Evolutionary conservation across 441 rosid genomes (phyloP).

Genomic region (Rhodomyrtus psidioides): DNA sequence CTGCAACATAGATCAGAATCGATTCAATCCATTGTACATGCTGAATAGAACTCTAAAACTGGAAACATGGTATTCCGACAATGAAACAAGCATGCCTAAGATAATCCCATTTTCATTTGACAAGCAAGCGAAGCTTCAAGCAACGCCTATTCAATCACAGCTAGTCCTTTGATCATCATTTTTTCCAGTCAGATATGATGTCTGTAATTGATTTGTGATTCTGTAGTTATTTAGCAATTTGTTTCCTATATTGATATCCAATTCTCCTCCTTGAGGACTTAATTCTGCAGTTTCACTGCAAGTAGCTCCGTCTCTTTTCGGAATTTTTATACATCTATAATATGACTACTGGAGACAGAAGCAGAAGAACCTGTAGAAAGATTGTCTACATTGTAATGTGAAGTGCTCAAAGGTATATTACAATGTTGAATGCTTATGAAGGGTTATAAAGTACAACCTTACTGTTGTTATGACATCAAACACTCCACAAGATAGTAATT

Average conservation of each 20-base stretch:
- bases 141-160: background rate
- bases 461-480: background rate
- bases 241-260: background rate
- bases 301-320: background rate
- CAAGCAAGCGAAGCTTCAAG: background rate
- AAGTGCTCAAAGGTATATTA: background rate
- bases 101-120: background rate
- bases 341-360: background rate
- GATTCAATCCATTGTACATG: background rate
- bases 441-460: background rate
- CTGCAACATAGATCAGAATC: background rate
- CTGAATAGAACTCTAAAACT: background rate
- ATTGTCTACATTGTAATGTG: background rate
- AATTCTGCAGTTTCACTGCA: background rate
- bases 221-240: background rate
- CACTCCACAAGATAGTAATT: background rate
- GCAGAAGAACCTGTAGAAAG: background rate
- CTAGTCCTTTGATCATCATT: background rate
- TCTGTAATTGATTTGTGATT: background rate
- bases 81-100: background rate
- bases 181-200: background rate
- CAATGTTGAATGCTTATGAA: background rate
- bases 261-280: background rate
- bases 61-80: background rate
- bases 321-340: background rate